Base-by-base conservation (phyloP, 306 rosid genomes). In the Fagus crenata region DNA sequence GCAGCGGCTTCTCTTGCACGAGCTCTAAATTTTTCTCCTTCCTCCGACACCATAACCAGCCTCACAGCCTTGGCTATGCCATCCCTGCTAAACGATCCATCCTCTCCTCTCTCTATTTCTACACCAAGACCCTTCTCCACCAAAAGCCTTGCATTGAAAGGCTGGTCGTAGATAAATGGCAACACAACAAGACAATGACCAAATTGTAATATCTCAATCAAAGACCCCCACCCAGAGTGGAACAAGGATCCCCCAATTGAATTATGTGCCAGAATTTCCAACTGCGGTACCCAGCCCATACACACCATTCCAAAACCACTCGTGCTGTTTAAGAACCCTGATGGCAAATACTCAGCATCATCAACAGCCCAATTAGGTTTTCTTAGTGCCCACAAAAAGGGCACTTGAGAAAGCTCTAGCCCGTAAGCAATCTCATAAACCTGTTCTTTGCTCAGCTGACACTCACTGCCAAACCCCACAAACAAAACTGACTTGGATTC, bases 401-500 rank as follows among this genome's bases (percentile, higher is more conserved):
- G 78, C 49, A 89, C 22, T 55, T 76, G 41, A 4, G 87, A 87
- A 7, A 71, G 72, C 72, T 89, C 88, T 1, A 89, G 36, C 32
- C 88, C 89, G 56, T 41, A 39, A 32, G 88, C 91, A 64, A 89
- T 83, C 82, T 81, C 85, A 49, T 56, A 71, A 56, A 80, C 70
- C 59, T 87, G 80, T 7, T 85, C 86, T 32, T 67, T 83, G 12
- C 76, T 77, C 4, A 87, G 59, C 31, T 75, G 83, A 11, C 75
- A 87, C 67, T 87, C 90, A 53, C 83, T 87, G 14, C 88, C 88
- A 74, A 85, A 85, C 36, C 88, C 88, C 0, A 83, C 87, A 65
- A 87, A 87, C 5, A 83, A 81, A 8, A 83, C 84, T 8, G 87
- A 81, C 41, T 69, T 76, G 5, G 86, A 12, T 28, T 71, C 67